A percentile compares a stretch with the other conserved stretches of the same genome.
These are phyloP conservation scores for Pelargonium myrrhifolium DNA, from an alignment of 441 rosid genomes.

Conservation along the genomic window DNA sequence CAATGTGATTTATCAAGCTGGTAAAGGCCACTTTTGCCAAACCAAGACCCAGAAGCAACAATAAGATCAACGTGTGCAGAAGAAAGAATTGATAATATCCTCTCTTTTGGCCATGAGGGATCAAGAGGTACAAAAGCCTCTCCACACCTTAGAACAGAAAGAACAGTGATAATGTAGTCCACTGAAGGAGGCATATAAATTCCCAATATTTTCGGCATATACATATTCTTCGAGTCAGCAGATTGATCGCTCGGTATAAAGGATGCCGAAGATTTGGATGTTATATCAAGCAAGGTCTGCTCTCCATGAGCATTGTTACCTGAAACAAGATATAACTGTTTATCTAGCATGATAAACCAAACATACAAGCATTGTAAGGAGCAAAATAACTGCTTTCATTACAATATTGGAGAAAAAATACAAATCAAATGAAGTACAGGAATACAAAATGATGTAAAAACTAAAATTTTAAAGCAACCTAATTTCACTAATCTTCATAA, in stretches of 20 bases:
- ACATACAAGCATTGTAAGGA: no score
- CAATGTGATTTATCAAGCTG: conserved; percentile 34
- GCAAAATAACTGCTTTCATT: no score
- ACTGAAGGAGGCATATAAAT: conserved; percentile 69
- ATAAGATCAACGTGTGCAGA: conserved; percentile 45
- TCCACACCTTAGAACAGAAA: conserved; percentile 70
- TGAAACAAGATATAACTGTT: conserved; percentile 16
- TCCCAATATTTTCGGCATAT: conserved; percentile 57
- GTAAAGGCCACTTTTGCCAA: conserved; percentile 31
- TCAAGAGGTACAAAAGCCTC: conserved; percentile 83
- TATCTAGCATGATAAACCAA: no score
- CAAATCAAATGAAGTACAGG: background rate
- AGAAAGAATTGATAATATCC: conserved; percentile 46
- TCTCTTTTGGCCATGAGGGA: conserved; percentile 78
- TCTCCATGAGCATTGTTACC: conserved; percentile 16
- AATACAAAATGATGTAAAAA: background rate
- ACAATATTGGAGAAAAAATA: background rate
- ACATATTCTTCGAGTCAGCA: conserved; percentile 20
- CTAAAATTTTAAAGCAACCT: background rate
- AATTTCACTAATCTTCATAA: background rate
- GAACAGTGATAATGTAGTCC: conserved; percentile 69
- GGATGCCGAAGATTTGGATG: conserved; percentile 3
- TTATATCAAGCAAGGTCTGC: background rate
- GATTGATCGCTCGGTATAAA: conserved; percentile 10
- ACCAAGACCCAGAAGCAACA: conserved; percentile 40